Base-by-base conservation (phyloP, 2,329 filamentous ascomycete species). In the Daldinia sp. region DNA sequence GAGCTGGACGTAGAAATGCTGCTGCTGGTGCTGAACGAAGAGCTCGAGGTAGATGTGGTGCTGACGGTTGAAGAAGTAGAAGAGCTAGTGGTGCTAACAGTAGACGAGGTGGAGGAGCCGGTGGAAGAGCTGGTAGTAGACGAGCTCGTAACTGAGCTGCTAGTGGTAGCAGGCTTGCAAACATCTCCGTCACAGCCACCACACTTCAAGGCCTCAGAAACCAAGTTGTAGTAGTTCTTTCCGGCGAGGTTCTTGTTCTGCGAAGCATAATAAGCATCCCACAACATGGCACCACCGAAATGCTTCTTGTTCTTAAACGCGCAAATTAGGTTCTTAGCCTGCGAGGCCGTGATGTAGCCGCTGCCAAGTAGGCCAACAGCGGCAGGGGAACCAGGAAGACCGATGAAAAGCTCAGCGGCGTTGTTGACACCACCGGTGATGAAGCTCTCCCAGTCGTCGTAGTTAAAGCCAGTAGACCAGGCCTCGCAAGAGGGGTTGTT, bases 271-370 rank as follows among this genome's bases (percentile, higher is more conserved):
- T 73, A 76, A 21, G 78, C 74, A 51, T 83, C 81, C 80, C 79
- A 83, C 17, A 83, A 68, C 45, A 80, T 81, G 48, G 82, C 71
- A 68, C 81, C 81, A 13, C 79, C 81, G 56, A 82, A 83, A 63
- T 77, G 73, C 5, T 67, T 10, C 41, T 70, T 74, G 35, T 70
- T 71, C 62, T 77, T 76, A 66, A 77, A 73, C 52, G 74, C 45
- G 67, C 80, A 79, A 63, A 83, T 73, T 27, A 83, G 66, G 3
- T 74, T 63, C 68, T 77, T 73, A 32, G 80, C 68, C 5, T 68
- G 65, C 1, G 63, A 58, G 3, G 77, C 76, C 21, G 64, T 56
- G 23, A 81, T 68, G 64, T 82, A 81, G 15, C 68, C 70, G 37
- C 47, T 63, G 5, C 64, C 66, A 7, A 52, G 23, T 11, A 74